Evolutionary conservation across 2,329 filamentous ascomycete species (phyloP), one percentile per base, ranked within the genome.

Genomic region (Aspergillus sergii): DNA sequence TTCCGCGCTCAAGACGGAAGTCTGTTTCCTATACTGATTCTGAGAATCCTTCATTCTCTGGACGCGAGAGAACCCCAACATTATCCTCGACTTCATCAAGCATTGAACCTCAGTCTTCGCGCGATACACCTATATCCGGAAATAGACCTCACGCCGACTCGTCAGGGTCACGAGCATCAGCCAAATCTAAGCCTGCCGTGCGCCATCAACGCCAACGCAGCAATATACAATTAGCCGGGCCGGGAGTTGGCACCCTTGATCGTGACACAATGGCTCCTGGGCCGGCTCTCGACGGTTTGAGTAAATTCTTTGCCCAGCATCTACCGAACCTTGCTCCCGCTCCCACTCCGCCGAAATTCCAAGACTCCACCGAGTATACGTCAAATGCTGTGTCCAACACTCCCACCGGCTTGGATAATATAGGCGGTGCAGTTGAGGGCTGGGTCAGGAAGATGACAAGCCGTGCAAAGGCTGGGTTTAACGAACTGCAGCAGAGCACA

Each of bases 1-100:
- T 98, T 73, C 94, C 94, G 3, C 94, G 94, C 9, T 87, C 93
- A 23, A 85, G 93, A 74, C 92, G 94, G 88, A 95, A 95, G 89
- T 95, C 91, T 66, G 72, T 76, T 7, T 79, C 86, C 11, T 82
- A 85, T 70, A 88, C 88, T 1, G 85, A 86, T 58, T 91, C 91
- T 3, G 84, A 88, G 50, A 64, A 60, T 71, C 75, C 26, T 68
- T 76, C 48, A 67, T 75, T 61, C 63, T 73, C 64, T 60, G 72
- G 60, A 71, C 71, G 63, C 71, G 67, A 72, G 59, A 69, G 70
- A 74, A 34, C 80, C 68, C 69, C 64, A 26, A 72, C 71, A 16
- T 68, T 67, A 30, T 69, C 70, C 67, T 72, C 69, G 59, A 69
- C 69, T 45, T 66, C 72, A 50, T 68, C 69, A 23, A 72, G 73